Evolutionary conservation across 306 rosid species (phyloP).

Genomic region (Vigna mungo): DNA sequence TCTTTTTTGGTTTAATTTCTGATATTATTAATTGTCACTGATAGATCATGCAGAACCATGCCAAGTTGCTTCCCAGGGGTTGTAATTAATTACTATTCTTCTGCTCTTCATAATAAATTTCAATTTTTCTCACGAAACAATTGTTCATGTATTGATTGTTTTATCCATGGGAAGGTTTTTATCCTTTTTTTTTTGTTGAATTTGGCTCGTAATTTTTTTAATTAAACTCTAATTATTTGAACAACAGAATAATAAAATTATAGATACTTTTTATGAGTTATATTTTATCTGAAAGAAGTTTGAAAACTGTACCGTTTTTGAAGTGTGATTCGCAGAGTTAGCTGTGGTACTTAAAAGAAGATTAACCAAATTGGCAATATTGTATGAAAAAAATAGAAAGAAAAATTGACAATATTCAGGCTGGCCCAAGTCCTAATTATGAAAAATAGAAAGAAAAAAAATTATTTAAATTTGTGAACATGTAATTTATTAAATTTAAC

Average conservation of each 20-base stretch:
- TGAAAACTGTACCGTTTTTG: neutral
- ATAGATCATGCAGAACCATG: neutral
- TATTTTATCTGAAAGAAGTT: too few species aligned
- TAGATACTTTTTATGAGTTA: too few species aligned
- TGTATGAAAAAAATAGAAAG: too few species aligned
- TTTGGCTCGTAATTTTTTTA: neutral
- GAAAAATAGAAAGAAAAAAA: too few species aligned
- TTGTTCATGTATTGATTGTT: neutral
- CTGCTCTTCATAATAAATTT: neutral
- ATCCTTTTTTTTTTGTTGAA: neutral
- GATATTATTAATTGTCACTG: neutral
- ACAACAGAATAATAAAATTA: neutral
- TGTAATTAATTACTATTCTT: neutral
- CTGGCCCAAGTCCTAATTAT: too few species aligned
- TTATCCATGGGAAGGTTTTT: neutral
- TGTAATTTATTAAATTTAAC: too few species aligned
- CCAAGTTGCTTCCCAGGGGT: neutral
- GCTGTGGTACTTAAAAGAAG: too few species aligned
- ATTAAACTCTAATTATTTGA: too few species aligned
- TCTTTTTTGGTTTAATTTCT: conserved; percentile 12
- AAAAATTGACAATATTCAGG: too few species aligned
- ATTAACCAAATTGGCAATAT: too few species aligned
- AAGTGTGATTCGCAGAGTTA: too few species aligned
- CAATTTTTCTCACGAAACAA: neutral
- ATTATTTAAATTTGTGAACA: too few species aligned